phyloP scores from a whole-genome alignment of 805 yeast genomes.

The Schwanniomyces vanrijiae region DNA sequence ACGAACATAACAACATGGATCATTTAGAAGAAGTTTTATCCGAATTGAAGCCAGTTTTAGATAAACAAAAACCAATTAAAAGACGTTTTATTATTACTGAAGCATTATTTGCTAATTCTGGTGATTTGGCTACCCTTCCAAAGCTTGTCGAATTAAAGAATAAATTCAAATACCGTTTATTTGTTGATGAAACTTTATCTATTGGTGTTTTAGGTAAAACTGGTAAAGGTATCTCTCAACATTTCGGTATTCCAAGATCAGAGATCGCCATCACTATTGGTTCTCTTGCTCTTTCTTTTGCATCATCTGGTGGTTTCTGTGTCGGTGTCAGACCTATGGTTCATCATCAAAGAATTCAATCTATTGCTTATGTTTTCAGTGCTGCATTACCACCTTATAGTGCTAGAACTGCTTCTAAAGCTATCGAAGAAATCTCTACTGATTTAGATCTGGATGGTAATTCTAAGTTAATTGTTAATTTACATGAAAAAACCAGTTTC shows the following conservation, averaged over 20 bases:
- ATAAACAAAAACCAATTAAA: conserved; percentile 71
- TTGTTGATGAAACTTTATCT: conserved; percentile 85
- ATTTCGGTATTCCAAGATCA: conserved; percentile 61
- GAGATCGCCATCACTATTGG: conserved; percentile 87
- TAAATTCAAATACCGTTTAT: conserved; percentile 79
- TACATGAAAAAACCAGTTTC: conserved; percentile 41
- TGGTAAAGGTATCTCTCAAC: conserved; percentile 87
- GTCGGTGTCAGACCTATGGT: conserved; percentile 83
- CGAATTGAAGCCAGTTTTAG: conserved; percentile 59
- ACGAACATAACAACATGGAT: conserved; percentile 83
- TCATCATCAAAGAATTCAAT: conserved; percentile 87
- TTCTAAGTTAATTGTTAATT: conserved; percentile 28
- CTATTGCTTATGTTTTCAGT: conserved; percentile 87
- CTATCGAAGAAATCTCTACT: conserved; percentile 48
- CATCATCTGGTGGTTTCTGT: conserved; percentile 91
- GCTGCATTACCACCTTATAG: conserved; percentile 94
- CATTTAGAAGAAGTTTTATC: conserved; percentile 70
- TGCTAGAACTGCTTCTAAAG: conserved; percentile 62
- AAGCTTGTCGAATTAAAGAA: conserved; percentile 71
- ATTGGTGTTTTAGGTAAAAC: conserved; percentile 81
- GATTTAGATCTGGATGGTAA: conserved; percentile 31
- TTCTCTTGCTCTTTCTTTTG: conserved; percentile 76
- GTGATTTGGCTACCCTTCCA: conserved; percentile 74
- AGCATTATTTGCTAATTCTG: conserved; percentile 79
- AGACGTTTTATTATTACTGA: conserved; percentile 91